Base-by-base conservation (phyloP, 2,329 filamentous ascomycete genomes). In the Akanthomyces uredinophilus region DNA sequence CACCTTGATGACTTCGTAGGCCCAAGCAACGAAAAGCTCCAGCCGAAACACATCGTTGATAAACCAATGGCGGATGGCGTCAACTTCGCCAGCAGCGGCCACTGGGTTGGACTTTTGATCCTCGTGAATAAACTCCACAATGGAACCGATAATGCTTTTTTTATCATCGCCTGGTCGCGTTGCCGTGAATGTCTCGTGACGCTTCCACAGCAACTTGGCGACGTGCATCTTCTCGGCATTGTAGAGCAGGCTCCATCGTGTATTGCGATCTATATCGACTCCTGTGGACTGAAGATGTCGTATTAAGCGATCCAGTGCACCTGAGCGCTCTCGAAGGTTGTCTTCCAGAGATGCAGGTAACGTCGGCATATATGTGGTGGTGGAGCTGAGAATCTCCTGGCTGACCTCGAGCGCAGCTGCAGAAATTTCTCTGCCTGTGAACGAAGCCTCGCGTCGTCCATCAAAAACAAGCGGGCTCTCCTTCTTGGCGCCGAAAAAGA, bases 381-480 rank as follows among this genome's bases (percentile, higher is more conserved):
- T 85, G 7, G 93, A 96, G 64, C 83, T 86, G 49, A 98, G 78
- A 60, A 98, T 91, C 65, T 96, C 91, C 52, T 84, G 77, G 75
- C 93, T 97, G 65, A 98, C 83, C 63, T 85, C 80, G 29, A 95
- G 73, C 2, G 92, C 92, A 10, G 95, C 95, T 63, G 83, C 77
- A 64, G 90, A 87, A 29, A 96, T 82, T 68, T 96, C 91, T 27
- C 85, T 79, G 20, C 83, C 75, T 0, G 85, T 80, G 66, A 95
- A 96, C 4, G 83, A 80, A 52, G 88, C 78, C 60, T 87, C 86
- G 44, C 84, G 80, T 65, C 85, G 84, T 49, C 87, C 83, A 49
- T 88, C 85, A 68, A 99, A 92, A 65, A 92, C 87, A n/a, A 99
- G 77, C n/a, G 94, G 90, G 68, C 92, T 98, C 69, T 91, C 87